phyloP scores from a whole-genome alignment of 2,329 filamentous ascomycete genomes.

The Coleophoma crateriformis region DNA sequence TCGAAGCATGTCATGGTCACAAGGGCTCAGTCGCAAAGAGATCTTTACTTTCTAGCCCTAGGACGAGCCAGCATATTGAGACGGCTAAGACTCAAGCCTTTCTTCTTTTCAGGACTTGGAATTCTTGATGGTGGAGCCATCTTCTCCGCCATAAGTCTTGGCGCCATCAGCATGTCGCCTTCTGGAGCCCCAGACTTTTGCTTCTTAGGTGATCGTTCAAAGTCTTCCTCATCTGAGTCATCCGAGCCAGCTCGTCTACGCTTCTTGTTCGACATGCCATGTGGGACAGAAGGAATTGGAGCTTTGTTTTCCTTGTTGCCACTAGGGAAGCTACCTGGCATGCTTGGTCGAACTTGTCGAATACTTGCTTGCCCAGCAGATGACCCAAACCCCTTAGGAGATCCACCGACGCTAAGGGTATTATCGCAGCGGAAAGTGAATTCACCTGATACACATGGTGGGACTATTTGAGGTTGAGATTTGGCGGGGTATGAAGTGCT shows the following conservation, averaged over 20 bases:
- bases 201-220: slow-evolving; percentile 52
- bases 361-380: slow-evolving; percentile 55
- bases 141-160: slow-evolving; percentile 20
- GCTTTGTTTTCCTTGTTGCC: slow-evolving; percentile 48
- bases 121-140: slow-evolving; percentile 21
- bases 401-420: slow-evolving; percentile 51
- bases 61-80: slow-evolving; percentile 57
- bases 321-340: slow-evolving; percentile 53
- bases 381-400: slow-evolving; percentile 46
- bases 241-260: slow-evolving; percentile 52
- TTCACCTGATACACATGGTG: slow-evolving; percentile 42
- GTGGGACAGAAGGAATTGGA: slow-evolving; percentile 41
- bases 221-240: slow-evolving; percentile 47
- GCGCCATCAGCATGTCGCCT: slow-evolving; percentile 22
- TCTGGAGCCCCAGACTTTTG: slow-evolving; percentile 32
- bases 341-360: slow-evolving; percentile 53
- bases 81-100: slow-evolving; percentile 47
- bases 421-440: slow-evolving; percentile 64
- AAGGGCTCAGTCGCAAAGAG: too few species aligned
- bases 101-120: slow-evolving; percentile 47
- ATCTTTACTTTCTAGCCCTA: slow-evolving; percentile 44
- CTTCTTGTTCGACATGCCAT: slow-evolving; percentile 63
- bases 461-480: slow-evolving; percentile 2
- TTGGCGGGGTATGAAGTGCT: slow-evolving; percentile 1
- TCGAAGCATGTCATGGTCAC: too few species aligned